Evolutionary conservation across 805 yeast species (phyloP).

Genomic region (Candida railenensis): DNA sequence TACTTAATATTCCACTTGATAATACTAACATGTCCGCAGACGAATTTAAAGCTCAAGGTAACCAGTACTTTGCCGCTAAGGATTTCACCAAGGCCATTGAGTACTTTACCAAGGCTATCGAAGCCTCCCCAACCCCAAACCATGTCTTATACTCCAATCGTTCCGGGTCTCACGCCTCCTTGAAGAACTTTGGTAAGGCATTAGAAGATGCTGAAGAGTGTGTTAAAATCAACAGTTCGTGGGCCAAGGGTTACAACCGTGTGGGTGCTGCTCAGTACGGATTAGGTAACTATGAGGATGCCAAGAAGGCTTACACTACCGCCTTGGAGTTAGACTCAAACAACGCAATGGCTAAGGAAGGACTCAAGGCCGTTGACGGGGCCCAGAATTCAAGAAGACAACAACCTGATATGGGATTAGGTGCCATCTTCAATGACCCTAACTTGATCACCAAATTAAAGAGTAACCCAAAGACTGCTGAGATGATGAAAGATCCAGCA

Average conservation of each 20-base stretch:
- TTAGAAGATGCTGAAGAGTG: constrained; percentile 83
- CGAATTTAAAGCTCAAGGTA: constrained; percentile 87
- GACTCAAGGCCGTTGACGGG: constrained; percentile 66
- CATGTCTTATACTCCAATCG: constrained; percentile 93
- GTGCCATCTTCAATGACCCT: constrained; percentile 78
- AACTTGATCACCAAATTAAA: constrained; percentile 70
- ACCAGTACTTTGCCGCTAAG: constrained; percentile 87
- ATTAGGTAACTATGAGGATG: constrained; percentile 74
- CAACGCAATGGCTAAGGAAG: constrained; percentile 86
- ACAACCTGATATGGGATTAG: constrained; percentile 74
- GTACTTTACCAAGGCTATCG: constrained; percentile 82
- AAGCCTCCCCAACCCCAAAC: constrained; percentile 75
- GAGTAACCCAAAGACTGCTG: constrained; percentile 83
- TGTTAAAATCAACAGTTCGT: constrained; percentile 72
- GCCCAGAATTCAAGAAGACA: constrained; percentile 53
- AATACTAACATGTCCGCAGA: constrained; percentile 52
- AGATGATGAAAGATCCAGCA: constrained; percentile 81
- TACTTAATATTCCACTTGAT: neutral
- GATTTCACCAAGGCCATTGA: constrained; percentile 80
- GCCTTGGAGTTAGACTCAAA: constrained; percentile 78
- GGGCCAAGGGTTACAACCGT: constrained; percentile 96
- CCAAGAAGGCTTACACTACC: constrained; percentile 67
- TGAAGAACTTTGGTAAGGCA: constrained; percentile 71
- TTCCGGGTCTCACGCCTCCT: constrained; percentile 86
- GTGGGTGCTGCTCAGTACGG: constrained; percentile 93